Percentiles rank a stretch among this genome's conserved stretches.
Conservation (phyloP, 2,329 filamentous ascomycete species). For the Coleophoma crateriformis region DNA sequence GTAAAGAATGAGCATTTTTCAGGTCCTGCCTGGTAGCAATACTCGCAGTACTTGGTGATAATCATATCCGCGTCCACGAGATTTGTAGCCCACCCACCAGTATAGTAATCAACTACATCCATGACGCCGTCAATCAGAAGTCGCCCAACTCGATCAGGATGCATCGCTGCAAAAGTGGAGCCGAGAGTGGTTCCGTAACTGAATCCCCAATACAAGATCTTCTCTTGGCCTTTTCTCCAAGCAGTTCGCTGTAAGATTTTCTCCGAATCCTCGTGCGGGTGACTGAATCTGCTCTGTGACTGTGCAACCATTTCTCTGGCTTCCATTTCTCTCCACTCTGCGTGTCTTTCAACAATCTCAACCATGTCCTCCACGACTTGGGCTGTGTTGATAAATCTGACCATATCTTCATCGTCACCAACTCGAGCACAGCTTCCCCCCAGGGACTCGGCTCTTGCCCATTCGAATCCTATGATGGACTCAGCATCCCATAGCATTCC, state of each 20-base stretch:
- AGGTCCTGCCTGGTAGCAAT: constrained; percentile 25
- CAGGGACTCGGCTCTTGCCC: constrained; percentile 16
- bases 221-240: constrained; percentile 16
- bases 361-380: constrained; percentile 43
- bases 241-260: constrained; percentile 2
- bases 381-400: constrained; percentile 35
- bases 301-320: constrained; percentile 3
- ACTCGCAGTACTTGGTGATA: constrained; percentile 17
- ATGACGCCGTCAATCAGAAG: constrained; percentile 24
- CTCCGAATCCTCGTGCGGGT: neutral
- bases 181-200: constrained; percentile 40
- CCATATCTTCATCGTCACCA: constrained; percentile 16
- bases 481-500: constrained; percentile 9
- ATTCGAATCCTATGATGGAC: constrained; percentile 8
- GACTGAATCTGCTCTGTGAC: neutral
- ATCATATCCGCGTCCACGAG: constrained; percentile 21
- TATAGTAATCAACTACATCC: constrained; percentile 19
- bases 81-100: constrained; percentile 35
- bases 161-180: constrained; percentile 35
- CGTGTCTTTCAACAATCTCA: constrained; percentile 37
- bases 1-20: constrained; percentile 15
- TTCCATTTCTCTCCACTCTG: constrained; percentile 26
- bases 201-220: constrained; percentile 41
- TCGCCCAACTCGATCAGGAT: constrained; percentile 32
- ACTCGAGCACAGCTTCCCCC: constrained; percentile 15